phyloP scores from a whole-genome alignment of 2,329 filamentous ascomycete genomes.

The Leptodontidium sp. region DNA sequence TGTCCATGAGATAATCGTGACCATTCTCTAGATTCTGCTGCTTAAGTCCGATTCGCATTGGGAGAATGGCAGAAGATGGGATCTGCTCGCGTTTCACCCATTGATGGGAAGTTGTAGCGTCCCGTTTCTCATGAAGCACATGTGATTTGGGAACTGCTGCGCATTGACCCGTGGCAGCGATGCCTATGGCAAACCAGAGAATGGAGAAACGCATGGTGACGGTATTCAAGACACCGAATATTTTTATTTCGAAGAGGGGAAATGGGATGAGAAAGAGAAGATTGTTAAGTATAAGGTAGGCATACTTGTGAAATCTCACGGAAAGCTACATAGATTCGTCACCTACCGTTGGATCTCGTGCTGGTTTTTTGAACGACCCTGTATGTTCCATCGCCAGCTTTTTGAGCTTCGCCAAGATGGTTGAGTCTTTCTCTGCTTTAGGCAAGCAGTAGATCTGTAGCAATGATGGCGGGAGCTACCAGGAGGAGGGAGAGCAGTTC shows the following conservation, averaged over 20 bases:
- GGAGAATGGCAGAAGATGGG: conserved; percentile 25
- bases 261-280: neutral
- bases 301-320: neutral
- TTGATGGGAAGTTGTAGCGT: conserved; percentile 17
- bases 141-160: conserved; percentile 29
- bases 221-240: too few species aligned
- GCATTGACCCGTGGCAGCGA: conserved; percentile 17
- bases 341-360: neutral
- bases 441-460: neutral
- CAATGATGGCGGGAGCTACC: neutral
- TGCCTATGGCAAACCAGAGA: conserved; percentile 13
- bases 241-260: neutral
- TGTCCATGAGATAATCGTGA: conserved; percentile 33
- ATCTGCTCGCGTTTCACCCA: conserved; percentile 33
- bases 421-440: neutral
- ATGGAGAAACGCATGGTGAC: neutral
- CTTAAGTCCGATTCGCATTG: conserved; percentile 35
- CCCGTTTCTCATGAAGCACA: conserved; percentile 34
- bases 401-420: neutral
- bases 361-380: conserved; percentile 1
- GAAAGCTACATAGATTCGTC: neutral
- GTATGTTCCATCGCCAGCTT: conserved; percentile 1
- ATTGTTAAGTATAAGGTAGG: neutral
- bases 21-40: conserved; percentile 32
- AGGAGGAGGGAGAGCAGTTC: neutral